phyloP scores from a whole-genome alignment of 2,329 filamentous ascomycete species.

The Cladobotryum mycophilum region DNA sequence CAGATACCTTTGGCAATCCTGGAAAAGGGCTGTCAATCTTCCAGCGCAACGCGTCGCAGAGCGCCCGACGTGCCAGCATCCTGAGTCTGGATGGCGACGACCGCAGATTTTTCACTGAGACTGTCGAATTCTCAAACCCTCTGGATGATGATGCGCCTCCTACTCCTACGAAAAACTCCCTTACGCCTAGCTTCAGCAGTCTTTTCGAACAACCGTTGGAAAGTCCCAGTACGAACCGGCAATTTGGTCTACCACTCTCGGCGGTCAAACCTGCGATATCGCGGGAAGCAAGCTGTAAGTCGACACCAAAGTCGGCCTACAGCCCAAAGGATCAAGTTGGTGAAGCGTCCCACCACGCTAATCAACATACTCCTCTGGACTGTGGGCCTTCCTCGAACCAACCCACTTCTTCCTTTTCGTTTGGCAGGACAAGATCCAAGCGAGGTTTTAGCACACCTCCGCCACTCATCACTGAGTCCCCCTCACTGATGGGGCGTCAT shows the following conservation, averaged over 20 bases:
- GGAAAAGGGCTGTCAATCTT: slow-evolving; percentile 63
- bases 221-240: slow-evolving; percentile 42
- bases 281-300: slow-evolving; percentile 42
- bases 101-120: slow-evolving; percentile 38
- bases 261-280: slow-evolving; percentile 31
- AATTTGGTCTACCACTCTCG: slow-evolving; percentile 37
- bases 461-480: slow-evolving; percentile 25
- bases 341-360: slow-evolving; percentile 12
- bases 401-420: slow-evolving; percentile 33
- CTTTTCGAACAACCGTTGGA: slow-evolving; percentile 35
- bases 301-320: slow-evolving; percentile 16
- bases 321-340: slow-evolving; percentile 11
- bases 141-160: slow-evolving; percentile 67
- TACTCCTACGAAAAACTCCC: slow-evolving; percentile 76
- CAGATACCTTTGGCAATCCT: slow-evolving; percentile 48
- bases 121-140: slow-evolving; percentile 19
- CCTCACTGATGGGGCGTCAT: slow-evolving; percentile 4
- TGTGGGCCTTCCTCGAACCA: slow-evolving; percentile 27
- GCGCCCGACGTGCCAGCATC: slow-evolving; percentile 59
- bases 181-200: slow-evolving; percentile 36
- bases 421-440: slow-evolving; percentile 26
- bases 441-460: slow-evolving; percentile 29
- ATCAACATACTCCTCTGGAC: slow-evolving; percentile 24
- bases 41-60: slow-evolving; percentile 41
- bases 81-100: slow-evolving; percentile 78